A percentile compares a stretch with the other conserved stretches of the same genome.
Conservation (phyloP, 345 rosid species). For the Eucalyptus sp. region DNA sequence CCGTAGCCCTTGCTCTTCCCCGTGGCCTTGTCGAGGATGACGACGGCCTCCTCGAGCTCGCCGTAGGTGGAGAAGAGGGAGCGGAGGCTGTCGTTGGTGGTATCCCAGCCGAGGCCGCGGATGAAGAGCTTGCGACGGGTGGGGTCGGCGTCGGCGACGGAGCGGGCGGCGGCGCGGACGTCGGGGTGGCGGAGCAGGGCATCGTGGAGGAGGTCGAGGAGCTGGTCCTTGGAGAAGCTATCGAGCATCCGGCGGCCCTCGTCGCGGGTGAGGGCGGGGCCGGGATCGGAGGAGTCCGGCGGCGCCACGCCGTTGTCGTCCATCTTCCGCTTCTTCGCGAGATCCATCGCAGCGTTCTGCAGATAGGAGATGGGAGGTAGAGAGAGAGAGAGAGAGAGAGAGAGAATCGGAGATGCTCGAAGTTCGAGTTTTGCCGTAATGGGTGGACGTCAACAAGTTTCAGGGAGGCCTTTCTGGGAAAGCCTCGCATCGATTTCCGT, state of each 20-base stretch:
- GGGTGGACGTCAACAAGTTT: not conserved
- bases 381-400: not conserved
- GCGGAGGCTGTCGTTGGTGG: conserved; percentile 57
- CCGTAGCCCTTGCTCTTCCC: conserved; percentile 14
- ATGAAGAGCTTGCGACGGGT: conserved; percentile 72
- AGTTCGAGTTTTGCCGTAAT: not conserved
- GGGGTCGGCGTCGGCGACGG: conserved; percentile 50
- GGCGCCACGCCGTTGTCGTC: conserved; percentile 35
- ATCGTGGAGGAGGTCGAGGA: conserved; percentile 41
- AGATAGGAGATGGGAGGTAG: not conserved
- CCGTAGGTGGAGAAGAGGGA: conserved; percentile 49
- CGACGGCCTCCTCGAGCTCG: conserved; percentile 48
- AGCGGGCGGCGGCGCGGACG: conserved; percentile 30
- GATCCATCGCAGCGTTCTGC: conserved; percentile 15
- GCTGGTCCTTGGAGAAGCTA: conserved; percentile 48
- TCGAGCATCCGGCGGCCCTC: conserved; percentile 59
- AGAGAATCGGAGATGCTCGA: not conserved
- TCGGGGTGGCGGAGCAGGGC: conserved; percentile 43
- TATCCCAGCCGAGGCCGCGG: conserved; percentile 83
- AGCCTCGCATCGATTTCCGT: not conserved
- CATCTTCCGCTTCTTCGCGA: conserved; percentile 42
- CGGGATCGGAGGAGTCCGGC: not conserved
- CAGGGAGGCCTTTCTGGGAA: not conserved
- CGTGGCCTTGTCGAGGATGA: conserved; percentile 5
- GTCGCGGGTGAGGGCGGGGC: conserved; percentile 12